Base-by-base conservation (phyloP, 2,329 filamentous ascomycete genomes). In the Aspergillus tubingensis region DNA sequence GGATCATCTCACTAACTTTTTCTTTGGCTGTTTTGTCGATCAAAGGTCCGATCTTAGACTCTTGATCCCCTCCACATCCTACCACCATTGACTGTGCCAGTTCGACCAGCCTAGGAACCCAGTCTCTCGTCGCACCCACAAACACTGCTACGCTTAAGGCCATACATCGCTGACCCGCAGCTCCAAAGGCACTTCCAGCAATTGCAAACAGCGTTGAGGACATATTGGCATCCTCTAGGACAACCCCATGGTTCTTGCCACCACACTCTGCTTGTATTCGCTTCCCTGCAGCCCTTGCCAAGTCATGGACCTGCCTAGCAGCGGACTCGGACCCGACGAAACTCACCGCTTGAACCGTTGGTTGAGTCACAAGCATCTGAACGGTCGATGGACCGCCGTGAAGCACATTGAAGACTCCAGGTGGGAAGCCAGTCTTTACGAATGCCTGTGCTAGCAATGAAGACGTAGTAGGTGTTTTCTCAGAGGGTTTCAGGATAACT, bases 161-260 rank as follows among this genome's bases (percentile, higher is more conserved):
- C 86, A 89, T 89, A 72, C 86, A 89, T 51, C 86, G 78, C 75
- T 89, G 86, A 4, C 86, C 86, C 27, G 86, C 86, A 54, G 86
- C 86, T 66, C 86, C 86, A 64, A 88, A 89, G 2, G 86, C 86
- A 54, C 86, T 86, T 58, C 86, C 86, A 2, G 83, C 80, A 69
- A 89, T 87, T n/a, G 85, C 84, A 67, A 88, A 87, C 39, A 89
- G 72, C 1, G 86, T 83, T 55, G 86, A 83, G 75, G 87, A 87
- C 81, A 87, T 88, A 78, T 88, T 86, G 77, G 82, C 84, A 72
- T 89, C 86, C 2, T 86, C 86, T 27, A 88, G 77, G 15, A 89
- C 80, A 47, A 85, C 84, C 38, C 85, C 86, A 71, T 89, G 86
- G 76, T 89, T 89, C 80, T 89, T 89, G 7, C 86, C 86, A 15